phyloP scores from a whole-genome alignment of 2,329 filamentous ascomycete species.

The Scedosporium minutisporum region DNA sequence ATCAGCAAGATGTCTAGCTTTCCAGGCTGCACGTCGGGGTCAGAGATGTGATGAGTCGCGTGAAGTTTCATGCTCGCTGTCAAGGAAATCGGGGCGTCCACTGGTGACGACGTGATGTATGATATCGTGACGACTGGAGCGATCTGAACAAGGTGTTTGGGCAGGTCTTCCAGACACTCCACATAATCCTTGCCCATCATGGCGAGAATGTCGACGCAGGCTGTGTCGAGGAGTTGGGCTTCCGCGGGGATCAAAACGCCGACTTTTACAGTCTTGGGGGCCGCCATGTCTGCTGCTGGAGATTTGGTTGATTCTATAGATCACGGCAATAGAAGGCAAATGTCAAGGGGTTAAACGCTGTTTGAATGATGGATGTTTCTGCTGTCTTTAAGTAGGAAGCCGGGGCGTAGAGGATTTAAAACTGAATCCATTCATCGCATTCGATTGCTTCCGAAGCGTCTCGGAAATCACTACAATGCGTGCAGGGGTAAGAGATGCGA shows the following conservation, averaged over 20 bases:
- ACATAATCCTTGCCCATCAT: constrained; percentile 37
- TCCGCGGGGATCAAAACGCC: constrained; percentile 40
- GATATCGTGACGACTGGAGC: constrained; percentile 33
- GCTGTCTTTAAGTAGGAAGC: no score
- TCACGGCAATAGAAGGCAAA: neutral
- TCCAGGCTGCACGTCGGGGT: constrained; percentile 38
- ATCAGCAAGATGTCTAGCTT: constrained; percentile 40
- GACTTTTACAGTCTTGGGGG: constrained; percentile 25
- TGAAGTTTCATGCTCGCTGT: constrained; percentile 29
- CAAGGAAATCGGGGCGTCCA: constrained; percentile 26
- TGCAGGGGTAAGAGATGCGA: no score
- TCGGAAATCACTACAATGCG: neutral
- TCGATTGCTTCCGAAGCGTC: neutral
- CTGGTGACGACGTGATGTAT: constrained; percentile 33
- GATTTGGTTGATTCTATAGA: neutral
- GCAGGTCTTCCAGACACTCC: constrained; percentile 18
- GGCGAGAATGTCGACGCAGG: constrained; percentile 39
- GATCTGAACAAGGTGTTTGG: constrained; percentile 25
- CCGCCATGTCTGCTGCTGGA: neutral
- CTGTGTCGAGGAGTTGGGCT: constrained; percentile 39
- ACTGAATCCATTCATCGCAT: neutral
- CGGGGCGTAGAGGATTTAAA: neutral
- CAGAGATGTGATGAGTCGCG: constrained; percentile 32
- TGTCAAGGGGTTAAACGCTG: neutral
- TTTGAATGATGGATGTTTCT: neutral